A percentile compares a stretch with the other conserved stretches of the same genome.
Evolutionary conservation across 495 filamentous ascomycete genomes (phyloP).

Genomic region (Hypoxylon trugodes): DNA sequence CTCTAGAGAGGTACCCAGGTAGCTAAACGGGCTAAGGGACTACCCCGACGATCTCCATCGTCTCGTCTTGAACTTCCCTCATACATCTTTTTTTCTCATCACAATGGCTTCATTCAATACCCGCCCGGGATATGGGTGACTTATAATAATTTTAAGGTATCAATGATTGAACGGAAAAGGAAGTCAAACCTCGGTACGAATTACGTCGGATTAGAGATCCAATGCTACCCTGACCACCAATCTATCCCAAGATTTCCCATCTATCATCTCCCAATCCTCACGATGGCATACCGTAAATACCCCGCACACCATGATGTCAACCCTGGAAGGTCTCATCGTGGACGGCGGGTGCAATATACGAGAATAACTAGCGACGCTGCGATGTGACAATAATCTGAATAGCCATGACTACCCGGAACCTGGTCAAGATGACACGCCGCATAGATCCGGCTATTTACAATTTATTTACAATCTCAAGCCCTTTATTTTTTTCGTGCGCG

Average conservation of each 20-base stretch:
- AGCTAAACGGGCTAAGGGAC: too few species aligned
- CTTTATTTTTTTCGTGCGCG: neutral
- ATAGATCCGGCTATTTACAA: slow-evolving; percentile 18
- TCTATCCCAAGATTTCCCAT: slow-evolving; percentile 13
- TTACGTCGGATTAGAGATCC: neutral
- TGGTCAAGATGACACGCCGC: slow-evolving; percentile 13
- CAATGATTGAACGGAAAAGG: neutral
- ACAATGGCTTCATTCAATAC: too few species aligned
- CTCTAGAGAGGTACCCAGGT: too few species aligned
- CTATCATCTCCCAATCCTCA: too few species aligned
- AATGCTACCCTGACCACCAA: too few species aligned
- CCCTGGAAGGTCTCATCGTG: slow-evolving; percentile 15
- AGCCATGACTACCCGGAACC: slow-evolving; percentile 18
- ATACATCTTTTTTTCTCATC: too few species aligned
- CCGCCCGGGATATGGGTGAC: too few species aligned
- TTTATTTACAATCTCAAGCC: neutral
- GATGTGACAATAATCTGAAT: slow-evolving; percentile 19
- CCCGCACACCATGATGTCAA: slow-evolving; percentile 29
- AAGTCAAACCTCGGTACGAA: neutral
- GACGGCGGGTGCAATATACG: slow-evolving; percentile 8
- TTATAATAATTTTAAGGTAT: too few species aligned
- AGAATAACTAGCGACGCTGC: slow-evolving; percentile 14
- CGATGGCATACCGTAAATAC: slow-evolving; percentile 16
- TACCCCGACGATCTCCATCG: too few species aligned
- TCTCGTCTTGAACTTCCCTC: too few species aligned